phyloP scores from a whole-genome alignment of 495 filamentous ascomycete genomes.

The Chaetomidium leptoderma region DNA sequence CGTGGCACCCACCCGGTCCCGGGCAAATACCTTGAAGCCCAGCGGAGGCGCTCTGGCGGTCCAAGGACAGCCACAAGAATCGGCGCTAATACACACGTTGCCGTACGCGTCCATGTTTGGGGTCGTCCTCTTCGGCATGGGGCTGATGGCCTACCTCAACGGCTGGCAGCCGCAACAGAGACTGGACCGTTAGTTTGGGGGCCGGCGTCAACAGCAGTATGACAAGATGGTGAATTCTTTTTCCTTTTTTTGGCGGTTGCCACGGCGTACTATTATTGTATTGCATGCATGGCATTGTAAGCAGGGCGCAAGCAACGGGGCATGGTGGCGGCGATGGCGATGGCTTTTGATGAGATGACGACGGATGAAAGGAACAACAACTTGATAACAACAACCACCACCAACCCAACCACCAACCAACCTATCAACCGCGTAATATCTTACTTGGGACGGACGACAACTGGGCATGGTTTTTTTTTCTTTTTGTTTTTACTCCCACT shows the following conservation, averaged over 20 bases:
- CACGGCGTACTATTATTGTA: not conserved
- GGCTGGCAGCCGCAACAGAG: slow-evolving; percentile 60
- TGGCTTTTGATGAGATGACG: slow-evolving; percentile 11
- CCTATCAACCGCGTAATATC: not conserved
- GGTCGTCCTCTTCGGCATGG: slow-evolving; percentile 84
- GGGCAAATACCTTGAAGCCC: slow-evolving; percentile 43
- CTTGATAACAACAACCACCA: not conserved
- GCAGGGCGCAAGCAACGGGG: not conserved
- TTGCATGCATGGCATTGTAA: not conserved
- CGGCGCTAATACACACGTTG: slow-evolving; percentile 56
- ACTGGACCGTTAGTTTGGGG: slow-evolving; percentile 17
- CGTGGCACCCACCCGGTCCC: slow-evolving; percentile 32
- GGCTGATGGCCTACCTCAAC: slow-evolving; percentile 93
- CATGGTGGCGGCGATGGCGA: slow-evolving; percentile 1
- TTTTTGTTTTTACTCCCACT: not conserved
- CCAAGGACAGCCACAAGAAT: slow-evolving; percentile 30
- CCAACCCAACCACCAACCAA: no score
- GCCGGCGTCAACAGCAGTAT: not conserved
- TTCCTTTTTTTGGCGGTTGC: not conserved
- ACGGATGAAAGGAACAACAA: slow-evolving; percentile 3
- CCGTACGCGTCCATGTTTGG: slow-evolving; percentile 86
- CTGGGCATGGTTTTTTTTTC: slow-evolving; percentile 3
- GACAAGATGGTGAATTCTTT: not conserved
- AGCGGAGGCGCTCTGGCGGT: slow-evolving; percentile 23
- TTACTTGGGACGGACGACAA: slow-evolving; percentile 4